phyloP scores from a whole-genome alignment of 2,329 filamentous ascomycete species.

The Aureobasidium sp. region DNA sequence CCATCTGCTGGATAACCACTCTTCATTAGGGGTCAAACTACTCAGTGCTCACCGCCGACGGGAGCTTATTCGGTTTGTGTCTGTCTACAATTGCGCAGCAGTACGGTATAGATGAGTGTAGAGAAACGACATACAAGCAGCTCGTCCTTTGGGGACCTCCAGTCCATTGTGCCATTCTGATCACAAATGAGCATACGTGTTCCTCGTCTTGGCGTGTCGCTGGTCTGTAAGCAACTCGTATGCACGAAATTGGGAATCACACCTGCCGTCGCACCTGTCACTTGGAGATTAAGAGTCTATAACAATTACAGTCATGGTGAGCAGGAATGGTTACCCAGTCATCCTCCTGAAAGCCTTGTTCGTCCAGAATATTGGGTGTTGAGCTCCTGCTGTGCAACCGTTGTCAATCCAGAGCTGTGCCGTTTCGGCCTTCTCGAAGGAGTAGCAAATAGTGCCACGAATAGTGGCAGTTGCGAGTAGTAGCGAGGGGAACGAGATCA shows the following conservation, averaged over 20 bases:
- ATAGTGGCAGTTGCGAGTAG: slow-evolving; percentile 12
- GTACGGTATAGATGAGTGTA: too few species aligned
- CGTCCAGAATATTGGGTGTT: background rate
- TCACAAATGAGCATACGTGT: background rate
- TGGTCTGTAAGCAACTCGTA: background rate
- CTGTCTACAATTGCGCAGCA: background rate
- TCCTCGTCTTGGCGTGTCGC: background rate
- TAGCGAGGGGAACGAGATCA: slow-evolving; percentile 7
- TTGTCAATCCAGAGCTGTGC: slow-evolving; percentile 11
- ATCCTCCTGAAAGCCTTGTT: background rate
- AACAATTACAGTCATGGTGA: background rate
- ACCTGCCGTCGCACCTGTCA: too few species aligned
- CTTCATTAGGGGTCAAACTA: background rate
- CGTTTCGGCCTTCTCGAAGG: background rate
- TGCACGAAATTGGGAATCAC: background rate
- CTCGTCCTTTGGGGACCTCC: background rate
- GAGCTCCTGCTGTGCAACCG: slow-evolving; percentile 3
- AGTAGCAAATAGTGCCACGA: slow-evolving; percentile 9
- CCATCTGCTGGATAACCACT: background rate
- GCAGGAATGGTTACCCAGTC: background rate
- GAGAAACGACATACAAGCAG: background rate
- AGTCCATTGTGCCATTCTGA: background rate
- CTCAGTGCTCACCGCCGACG: background rate
- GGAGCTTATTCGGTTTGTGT: background rate
- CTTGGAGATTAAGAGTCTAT: too few species aligned